Evolutionary conservation across 345 rosid genomes (phyloP), one percentile per base, ranked within the genome.

Genomic region (Hibiscus trionum): DNA sequence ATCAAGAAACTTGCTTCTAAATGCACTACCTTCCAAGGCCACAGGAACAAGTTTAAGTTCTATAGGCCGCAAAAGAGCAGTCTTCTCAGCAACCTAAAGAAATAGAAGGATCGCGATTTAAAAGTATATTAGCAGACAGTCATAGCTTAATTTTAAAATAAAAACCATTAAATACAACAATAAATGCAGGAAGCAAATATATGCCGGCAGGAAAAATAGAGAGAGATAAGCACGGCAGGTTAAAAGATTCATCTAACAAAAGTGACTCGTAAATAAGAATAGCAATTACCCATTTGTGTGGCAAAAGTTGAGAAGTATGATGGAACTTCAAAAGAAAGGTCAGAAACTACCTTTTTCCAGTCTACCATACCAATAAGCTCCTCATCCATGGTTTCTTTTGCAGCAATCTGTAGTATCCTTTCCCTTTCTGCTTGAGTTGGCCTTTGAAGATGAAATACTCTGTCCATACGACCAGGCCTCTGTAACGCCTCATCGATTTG

Each of bases 391-490:
- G 91, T 86, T 80, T 89, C 93, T 78, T 89, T 86, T 66, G 98
- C 97, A 86, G 97, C 73, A 66, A 70, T 79, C 63, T 16, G 83
- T 72, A 93, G 82, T 77, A 93, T 91, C 81, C 82, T 88, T 85
- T 93, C 98, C 83, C 98, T 93, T 80, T 93, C 98, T 72, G 75
- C 74, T 84, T 89, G 88, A 67, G 98, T 91, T 73, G 96, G 98
- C 75, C 83, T 85, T 77, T 93, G 98, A 77, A 93, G 97, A 84
- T 85, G 84, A 79, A 93, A 93, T 75, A 91, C 82, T 82, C 97
- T 86, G 80, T 93, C 98, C 98, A 93, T 93, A 68, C 98, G 89
- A 75, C 98, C 98, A 71, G 98, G 98, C 64, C 98, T 84, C 80
- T 76, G 89, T 68, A 93, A 88, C 1, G 98, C 98, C 80, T 88